A percentile compares a stretch with the other conserved stretches of the same genome.
Evolutionary conservation across 805 yeast species (phyloP).

Genomic region (Wickerhamomyces xylosicus): DNA sequence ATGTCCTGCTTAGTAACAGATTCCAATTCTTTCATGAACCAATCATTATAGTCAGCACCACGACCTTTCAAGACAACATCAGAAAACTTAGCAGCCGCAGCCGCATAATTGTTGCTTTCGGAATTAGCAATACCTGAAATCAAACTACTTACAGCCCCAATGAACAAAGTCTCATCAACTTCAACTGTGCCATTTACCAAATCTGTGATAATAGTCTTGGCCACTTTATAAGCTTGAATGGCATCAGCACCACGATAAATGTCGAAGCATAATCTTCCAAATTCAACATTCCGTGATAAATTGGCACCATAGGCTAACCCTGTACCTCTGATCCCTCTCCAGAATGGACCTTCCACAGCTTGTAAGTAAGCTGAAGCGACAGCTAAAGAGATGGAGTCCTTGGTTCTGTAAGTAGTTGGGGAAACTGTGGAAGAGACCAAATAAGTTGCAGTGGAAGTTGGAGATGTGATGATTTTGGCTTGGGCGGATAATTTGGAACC

Average conservation of each 20-base stretch:
- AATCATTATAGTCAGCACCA: constrained; percentile 54
- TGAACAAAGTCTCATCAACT: constrained; percentile 50
- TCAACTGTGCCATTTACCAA: constrained; percentile 41
- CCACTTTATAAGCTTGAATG: constrained; percentile 47
- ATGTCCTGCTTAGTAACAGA: constrained; percentile 44
- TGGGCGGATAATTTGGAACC: constrained; percentile 42
- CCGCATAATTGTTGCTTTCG: constrained; percentile 53
- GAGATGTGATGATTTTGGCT: constrained; percentile 60
- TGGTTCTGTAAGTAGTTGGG: constrained; percentile 42
- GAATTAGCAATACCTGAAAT: constrained; percentile 61
- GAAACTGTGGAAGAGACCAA: constrained; percentile 49
- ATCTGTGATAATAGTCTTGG: constrained; percentile 52
- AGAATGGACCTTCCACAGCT: constrained; percentile 92
- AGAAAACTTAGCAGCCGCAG: constrained; percentile 56
- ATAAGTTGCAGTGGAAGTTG: constrained; percentile 79
- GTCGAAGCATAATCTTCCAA: constrained; percentile 54
- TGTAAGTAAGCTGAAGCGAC: constrained; percentile 69
- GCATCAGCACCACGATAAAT: constrained; percentile 83
- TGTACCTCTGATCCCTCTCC: constrained; percentile 92
- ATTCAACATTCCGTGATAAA: constrained; percentile 47
- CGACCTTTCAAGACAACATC: constrained; percentile 60
- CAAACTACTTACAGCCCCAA: constrained; percentile 68
- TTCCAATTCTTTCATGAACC: constrained; percentile 42
- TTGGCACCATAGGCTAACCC: constrained; percentile 90
- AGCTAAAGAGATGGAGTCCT: constrained; percentile 60